Conservation (phyloP, 1,284 basidiomycete genomes). For the Leccinum pachyderme region DNA sequence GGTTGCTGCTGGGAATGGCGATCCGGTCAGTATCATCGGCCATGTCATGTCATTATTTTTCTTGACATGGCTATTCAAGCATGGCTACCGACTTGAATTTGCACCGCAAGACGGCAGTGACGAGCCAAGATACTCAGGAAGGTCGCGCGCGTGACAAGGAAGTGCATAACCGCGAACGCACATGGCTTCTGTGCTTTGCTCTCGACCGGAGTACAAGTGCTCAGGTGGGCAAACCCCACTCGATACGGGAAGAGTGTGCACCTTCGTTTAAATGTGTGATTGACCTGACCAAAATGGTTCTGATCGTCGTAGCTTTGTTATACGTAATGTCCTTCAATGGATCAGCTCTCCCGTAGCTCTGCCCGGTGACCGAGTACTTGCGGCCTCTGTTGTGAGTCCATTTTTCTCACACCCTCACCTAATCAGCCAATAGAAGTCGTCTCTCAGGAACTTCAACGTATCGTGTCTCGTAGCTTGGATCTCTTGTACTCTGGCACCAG, state of each 20-base stretch:
- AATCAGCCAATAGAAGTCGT: conserved; percentile 3
- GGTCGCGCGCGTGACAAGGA: conserved; percentile 73
- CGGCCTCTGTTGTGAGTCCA: conserved; percentile 65
- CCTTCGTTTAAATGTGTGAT: conserved; percentile 8
- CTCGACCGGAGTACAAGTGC: conserved; percentile 89
- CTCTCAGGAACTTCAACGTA: conserved; percentile 77
- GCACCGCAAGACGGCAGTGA: conserved; percentile 80
- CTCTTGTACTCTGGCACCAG: conserved; percentile 85
- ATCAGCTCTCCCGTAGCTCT: conserved; percentile 60
- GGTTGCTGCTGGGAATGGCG: conserved; percentile 86
- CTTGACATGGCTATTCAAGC: conserved; percentile 39
- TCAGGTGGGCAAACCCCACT: conserved; percentile 90
- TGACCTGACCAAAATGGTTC: not conserved
- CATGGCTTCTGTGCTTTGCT: conserved; percentile 91
- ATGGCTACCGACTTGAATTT: conserved; percentile 97
- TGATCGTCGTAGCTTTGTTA: conserved; percentile 64
- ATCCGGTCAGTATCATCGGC: conserved; percentile 53
- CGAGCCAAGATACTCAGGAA: conserved; percentile 71
- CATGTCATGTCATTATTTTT: not conserved
- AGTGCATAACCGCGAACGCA: conserved; percentile 90
- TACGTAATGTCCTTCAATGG: conserved; percentile 80
- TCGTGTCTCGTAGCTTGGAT: conserved; percentile 86
- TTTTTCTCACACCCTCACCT: conserved; percentile 1
- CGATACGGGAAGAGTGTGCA: conserved; percentile 82
- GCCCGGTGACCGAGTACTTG: conserved; percentile 62